Evolutionary conservation across 192 early-diverging fungal genomes (phyloP), one percentile per base, ranked within the genome.

Genomic region (Obelidium mucronatum): DNA sequence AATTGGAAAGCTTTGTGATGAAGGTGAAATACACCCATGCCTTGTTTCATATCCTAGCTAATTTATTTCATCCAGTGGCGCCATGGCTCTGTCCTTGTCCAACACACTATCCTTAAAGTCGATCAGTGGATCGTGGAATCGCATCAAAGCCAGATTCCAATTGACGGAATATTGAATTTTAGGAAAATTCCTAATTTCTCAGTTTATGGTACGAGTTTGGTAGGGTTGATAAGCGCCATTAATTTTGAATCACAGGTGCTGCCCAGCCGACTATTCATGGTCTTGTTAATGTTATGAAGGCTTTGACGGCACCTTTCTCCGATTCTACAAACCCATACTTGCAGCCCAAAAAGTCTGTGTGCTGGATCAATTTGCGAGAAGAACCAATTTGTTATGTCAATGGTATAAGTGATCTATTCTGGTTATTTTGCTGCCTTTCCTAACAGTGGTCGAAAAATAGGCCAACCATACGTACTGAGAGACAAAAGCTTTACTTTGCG

Each of bases 341-440:
- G 28, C 33, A 36, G 2, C 13, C 34, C 34, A 70, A 37, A 35
- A 76, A 60, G 37, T 19, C 22, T 19, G 78, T 90, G 30, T 48
- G 87, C n/a, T 89, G 88, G 88, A 89, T 90, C 59, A 91, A 91
- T 69, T 62, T 90, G n/a, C 80, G 90, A 39, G 90, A 91, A 72
- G 90, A 91, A 60, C 90, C 90, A 13, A 82, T 91, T 31, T 87
- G 89, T 30, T 91, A 91, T 69, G 83, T 91, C 58, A 89, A 89
- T 62, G 87, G 70, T 59, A 44, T 13, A 24, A 13, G 6, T 2
- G 15, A n/a, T n/a, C n/a, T 26, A 61, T 30, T 30, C 17, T 61
- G n/a, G 15, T 22, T 53, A 0, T 53, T 53, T 24, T 17, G 24
- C 17, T 22, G 24, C n/a, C n/a, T n/a, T n/a, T n/a, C n/a, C n/a